Evolutionary conservation across 2,329 filamentous ascomycete genomes (phyloP).

Genomic region (Aspergillus piperis): DNA sequence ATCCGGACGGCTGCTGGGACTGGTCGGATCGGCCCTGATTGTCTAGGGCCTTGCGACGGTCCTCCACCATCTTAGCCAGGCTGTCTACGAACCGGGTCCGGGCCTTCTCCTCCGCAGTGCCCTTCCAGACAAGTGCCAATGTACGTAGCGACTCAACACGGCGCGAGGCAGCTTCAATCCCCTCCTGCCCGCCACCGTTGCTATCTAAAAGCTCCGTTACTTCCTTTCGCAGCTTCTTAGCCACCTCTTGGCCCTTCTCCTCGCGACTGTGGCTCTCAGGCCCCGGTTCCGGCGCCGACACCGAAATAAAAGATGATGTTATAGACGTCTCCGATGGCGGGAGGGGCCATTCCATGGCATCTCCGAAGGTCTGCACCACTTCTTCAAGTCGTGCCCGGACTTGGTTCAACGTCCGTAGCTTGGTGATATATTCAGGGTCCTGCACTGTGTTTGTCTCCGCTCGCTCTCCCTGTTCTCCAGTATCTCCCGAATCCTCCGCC

Average conservation of each 20-base stretch:
- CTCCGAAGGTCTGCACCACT: conserved; percentile 88
- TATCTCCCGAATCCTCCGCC: conserved; percentile 5
- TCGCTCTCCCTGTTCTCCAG: conserved; percentile 10
- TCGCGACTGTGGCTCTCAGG: conserved; percentile 69
- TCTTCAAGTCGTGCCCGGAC: conserved; percentile 83
- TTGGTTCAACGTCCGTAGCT: conserved; percentile 77
- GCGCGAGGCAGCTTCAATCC: conserved; percentile 67
- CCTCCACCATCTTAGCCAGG: conserved; percentile 79
- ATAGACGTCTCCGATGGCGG: conserved; percentile 85
- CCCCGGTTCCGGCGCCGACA: conserved; percentile 78
- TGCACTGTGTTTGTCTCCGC: conserved; percentile 2
- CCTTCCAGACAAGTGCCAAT: conserved; percentile 82
- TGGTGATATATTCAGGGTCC: conserved; percentile 69
- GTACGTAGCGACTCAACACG: conserved; percentile 76
- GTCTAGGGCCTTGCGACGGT: conserved; percentile 56
- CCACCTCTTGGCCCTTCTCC: conserved; percentile 82
- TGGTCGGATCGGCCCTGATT: conserved; percentile 38
- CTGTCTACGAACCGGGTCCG: conserved; percentile 78
- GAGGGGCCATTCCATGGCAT: conserved; percentile 93
- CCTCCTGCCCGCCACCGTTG: conserved; percentile 61
- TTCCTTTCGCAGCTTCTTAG: conserved; percentile 65
- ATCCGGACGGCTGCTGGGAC: conserved; percentile 15
- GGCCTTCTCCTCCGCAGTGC: conserved; percentile 92
- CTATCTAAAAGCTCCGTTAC: conserved; percentile 67
- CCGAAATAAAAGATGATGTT: conserved; percentile 82